Base-by-base conservation (phyloP, 2,329 filamentous ascomycete species). In the Cladosporium austrohemisphaericum region DNA sequence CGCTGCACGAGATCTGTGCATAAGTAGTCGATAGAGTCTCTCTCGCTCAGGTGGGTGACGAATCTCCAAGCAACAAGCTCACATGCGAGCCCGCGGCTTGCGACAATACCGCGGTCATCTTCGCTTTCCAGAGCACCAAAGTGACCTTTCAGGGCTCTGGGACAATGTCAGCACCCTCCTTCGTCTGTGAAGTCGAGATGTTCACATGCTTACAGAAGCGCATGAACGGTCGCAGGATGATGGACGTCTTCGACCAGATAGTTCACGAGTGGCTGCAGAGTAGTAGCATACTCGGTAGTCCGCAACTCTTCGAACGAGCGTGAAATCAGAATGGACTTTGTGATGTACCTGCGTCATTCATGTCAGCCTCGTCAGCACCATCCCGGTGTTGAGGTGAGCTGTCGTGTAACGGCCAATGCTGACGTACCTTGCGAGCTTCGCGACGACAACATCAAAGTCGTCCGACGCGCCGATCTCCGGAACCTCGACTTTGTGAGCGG, bases 51-150 rank as follows among this genome's bases (percentile, higher is more conserved):
- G 48, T 81, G 81, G 13, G 81, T 81, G 28, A 91, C 72, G 58
- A 89, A 88, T 31, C 86, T 79, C 84, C 86, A 90, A 29, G 87
- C 87, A 11, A 89, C 85, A 53, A 89, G 86, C 70, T 92, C 87
- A 62, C 86, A 91, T 22, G 85, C 86, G 61, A 81, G 80, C 16
- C 84, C 85, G 47, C 86, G 77, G 11, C 85, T 79, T 50, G 85
- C 79, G 50, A 82, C 80, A 25, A 91, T 69, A 3, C 82, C 81
- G 52, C 80, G 79, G 51, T 85, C 78, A 44, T 76, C 73, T 41
- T 77, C 75, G 40, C 74, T 74, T 54, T 86, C 84, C 26, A 76
- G 71, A 10, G 79, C 76, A 19, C 78, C 72, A 53, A 85, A 92
- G 61, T 91, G 85, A 75, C 84, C 88, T 62, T 85, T 86, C 23